phyloP scores from a whole-genome alignment of 108 stramenopile species.

The Parmales sp. region DNA sequence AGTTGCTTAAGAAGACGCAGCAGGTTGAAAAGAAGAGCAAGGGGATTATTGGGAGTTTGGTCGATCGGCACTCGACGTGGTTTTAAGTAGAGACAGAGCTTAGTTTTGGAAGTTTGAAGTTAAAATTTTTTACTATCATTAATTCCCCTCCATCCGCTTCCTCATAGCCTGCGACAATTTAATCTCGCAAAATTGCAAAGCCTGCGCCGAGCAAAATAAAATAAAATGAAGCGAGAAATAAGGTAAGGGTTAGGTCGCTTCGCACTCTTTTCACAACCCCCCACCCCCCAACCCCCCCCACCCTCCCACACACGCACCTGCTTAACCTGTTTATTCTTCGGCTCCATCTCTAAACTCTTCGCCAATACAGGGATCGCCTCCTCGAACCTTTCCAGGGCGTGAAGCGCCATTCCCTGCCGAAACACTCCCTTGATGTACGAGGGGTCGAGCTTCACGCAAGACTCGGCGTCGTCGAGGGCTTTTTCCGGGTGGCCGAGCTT shows the following conservation, averaged over 20 bases:
- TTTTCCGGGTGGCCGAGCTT: conserved; percentile 85
- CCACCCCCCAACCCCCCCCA: no score
- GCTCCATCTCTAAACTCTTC: conserved; percentile 67
- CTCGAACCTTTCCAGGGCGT: conserved; percentile 70
- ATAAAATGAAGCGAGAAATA: no score
- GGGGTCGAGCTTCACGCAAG: conserved; percentile 48
- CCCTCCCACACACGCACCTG: no score
- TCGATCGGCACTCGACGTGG: conserved; percentile 84
- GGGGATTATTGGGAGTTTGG: conserved; percentile 45
- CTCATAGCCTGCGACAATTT: no score
- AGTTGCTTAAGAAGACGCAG: conserved; percentile 37
- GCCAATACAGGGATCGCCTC: conserved; percentile 65
- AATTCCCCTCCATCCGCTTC: no score
- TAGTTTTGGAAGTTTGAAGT: no score
- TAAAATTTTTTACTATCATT: no score
- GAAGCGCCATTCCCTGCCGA: conserved; percentile 69
- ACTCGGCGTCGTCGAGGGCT: conserved; percentile 61
- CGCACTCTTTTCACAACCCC: no score
- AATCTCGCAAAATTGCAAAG: no score
- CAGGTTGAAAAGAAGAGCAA: conserved; percentile 29
- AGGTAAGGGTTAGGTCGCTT: no score
- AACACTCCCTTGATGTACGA: conserved; percentile 75
- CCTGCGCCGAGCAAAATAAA: no score
- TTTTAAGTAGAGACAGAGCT: no score
- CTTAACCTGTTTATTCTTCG: conserved; percentile 83